Evolutionary conservation across 768 basidiomycete species (phyloP).

Genomic region (Scleroderma citrinum): DNA sequence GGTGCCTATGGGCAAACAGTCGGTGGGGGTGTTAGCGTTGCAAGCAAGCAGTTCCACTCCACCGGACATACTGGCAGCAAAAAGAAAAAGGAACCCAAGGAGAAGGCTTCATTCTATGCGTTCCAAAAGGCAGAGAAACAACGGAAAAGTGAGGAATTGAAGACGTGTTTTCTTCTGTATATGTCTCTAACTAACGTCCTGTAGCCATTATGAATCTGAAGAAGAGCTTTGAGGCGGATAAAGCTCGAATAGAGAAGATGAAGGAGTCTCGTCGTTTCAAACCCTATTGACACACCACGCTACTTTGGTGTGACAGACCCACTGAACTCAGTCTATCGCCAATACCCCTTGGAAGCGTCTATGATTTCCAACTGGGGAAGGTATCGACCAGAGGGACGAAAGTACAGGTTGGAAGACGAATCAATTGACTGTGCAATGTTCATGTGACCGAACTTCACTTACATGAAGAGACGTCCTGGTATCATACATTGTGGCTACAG

Average conservation of each 20-base stretch:
- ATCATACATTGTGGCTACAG: too few species aligned
- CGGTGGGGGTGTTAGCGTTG: slow-evolving; percentile 70
- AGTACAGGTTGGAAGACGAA: too few species aligned
- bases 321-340: too few species aligned
- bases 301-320: too few species aligned
- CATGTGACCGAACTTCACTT: too few species aligned
- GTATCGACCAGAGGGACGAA: too few species aligned
- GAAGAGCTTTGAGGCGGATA: slow-evolving; percentile 83
- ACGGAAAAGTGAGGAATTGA: slow-evolving; percentile 53
- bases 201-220: slow-evolving; percentile 57
- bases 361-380: too few species aligned
- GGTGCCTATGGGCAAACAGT: slow-evolving; percentile 86
- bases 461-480: too few species aligned
- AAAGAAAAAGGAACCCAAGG: slow-evolving; percentile 55
- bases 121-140: slow-evolving; percentile 92
- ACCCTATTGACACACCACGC: slow-evolving; percentile 62
- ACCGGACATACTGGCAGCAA: slow-evolving; percentile 31
- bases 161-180: background rate
- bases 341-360: too few species aligned
- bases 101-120: slow-evolving; percentile 77
- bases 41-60: slow-evolving; percentile 50
- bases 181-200: slow-evolving; percentile 6
- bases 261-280: slow-evolving; percentile 79
- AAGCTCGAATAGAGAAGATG: slow-evolving; percentile 40
- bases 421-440: too few species aligned